Conservation (phyloP, 305 asterid genomes). For the Solanum chacoense region DNA sequence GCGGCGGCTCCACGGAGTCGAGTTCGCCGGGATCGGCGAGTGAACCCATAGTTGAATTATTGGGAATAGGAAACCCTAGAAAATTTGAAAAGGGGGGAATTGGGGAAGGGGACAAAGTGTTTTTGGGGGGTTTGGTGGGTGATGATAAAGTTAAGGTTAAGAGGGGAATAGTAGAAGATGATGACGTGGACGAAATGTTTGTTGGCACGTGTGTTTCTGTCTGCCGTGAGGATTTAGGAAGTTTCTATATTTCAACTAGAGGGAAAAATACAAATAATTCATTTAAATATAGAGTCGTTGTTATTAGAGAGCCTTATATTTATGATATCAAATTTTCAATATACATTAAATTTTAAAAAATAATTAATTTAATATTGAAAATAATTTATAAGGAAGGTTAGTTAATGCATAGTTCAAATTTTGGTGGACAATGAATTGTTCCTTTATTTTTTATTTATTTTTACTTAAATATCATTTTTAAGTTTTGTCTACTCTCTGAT, state of each 20-base stretch:
- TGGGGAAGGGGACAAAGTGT: slow-evolving; percentile 9
- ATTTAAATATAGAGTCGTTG: not conserved
- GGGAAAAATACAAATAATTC: not conserved
- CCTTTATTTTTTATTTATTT: no score
- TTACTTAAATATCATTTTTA: no score
- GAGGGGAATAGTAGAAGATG: slow-evolving; percentile 11
- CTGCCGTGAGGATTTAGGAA: slow-evolving; percentile 12
- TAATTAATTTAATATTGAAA: not conserved
- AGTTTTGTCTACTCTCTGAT: not conserved
- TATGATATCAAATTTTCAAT: not conserved
- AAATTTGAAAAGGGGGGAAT: slow-evolving; percentile 18
- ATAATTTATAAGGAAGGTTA: not conserved
- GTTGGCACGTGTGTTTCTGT: slow-evolving; percentile 37
- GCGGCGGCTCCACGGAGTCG: slow-evolving; percentile 36
- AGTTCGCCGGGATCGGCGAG: slow-evolving; percentile 89
- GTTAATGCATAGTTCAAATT: not conserved
- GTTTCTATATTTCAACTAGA: slow-evolving; percentile 15
- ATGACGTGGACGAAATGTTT: slow-evolving; percentile 32
- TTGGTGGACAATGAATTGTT: not conserved
- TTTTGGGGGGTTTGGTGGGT: slow-evolving; percentile 20
- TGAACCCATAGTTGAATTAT: slow-evolving; percentile 47
- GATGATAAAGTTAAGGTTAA: slow-evolving; percentile 29
- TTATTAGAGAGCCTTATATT: no score
- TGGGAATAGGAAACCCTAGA: slow-evolving; percentile 13
- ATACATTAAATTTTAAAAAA: not conserved